These are phyloP conservation scores for Miscanthus sacchariflorus DNA, from an alignment of 202 grass and related monocot genomes.

Conservation along the genomic window DNA sequence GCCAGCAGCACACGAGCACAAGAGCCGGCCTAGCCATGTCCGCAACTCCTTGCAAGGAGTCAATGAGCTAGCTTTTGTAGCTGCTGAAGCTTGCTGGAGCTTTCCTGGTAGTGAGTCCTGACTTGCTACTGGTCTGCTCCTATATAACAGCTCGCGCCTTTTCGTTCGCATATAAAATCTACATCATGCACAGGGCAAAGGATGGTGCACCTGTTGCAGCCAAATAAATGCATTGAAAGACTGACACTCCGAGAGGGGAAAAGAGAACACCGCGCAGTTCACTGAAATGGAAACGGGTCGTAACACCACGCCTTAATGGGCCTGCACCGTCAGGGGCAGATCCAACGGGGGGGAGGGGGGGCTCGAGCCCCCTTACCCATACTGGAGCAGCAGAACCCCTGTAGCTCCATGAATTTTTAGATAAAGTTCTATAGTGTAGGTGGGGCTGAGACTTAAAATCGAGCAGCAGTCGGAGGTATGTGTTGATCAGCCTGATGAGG, in stretches of 20 bases:
- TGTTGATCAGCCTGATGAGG: no score
- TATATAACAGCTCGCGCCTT: slow-evolving; percentile 22
- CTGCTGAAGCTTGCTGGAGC: neutral
- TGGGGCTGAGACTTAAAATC: no score
- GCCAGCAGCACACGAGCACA: slow-evolving; percentile 36
- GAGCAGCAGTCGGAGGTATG: no score
- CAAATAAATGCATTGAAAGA: neutral
- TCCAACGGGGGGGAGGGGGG: no score
- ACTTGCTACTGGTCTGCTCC: neutral
- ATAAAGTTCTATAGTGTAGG: no score
- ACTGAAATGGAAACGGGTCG: slow-evolving; percentile 24
- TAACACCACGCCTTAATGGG: neutral
- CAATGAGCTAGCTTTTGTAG: neutral
- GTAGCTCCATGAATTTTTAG: no score
- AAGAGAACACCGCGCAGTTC: neutral
- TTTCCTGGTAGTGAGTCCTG: neutral
- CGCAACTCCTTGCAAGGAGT: neutral
- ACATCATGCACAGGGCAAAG: neutral
- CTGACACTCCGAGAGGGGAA: neutral
- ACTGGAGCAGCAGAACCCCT: no score
- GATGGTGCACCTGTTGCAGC: neutral
- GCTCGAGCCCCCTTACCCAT: no score
- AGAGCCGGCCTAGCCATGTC: slow-evolving; percentile 45
- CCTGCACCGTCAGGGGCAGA: neutral
- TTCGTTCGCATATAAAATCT: neutral